These are phyloP conservation scores for Xylaria telfairii DNA, from an alignment of 495 filamentous ascomycete genomes.

Conservation along the genomic window DNA sequence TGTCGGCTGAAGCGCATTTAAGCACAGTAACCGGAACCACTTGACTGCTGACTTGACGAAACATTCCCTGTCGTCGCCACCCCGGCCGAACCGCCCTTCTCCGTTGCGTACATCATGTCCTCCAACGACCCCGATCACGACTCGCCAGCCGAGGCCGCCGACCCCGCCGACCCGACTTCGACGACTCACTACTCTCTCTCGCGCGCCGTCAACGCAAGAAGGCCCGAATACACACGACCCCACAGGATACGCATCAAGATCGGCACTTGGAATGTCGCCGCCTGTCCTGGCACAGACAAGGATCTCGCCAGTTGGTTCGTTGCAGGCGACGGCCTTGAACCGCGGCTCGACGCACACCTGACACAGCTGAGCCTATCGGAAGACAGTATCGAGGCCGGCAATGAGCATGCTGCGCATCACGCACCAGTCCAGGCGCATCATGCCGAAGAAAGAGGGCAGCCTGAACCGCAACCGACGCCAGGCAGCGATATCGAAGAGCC, in stretches of 20 bases:
- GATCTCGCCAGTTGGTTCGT: constrained; percentile 89
- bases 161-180: constrained; percentile 43
- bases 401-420: constrained; percentile 24
- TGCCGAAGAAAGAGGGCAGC: not conserved
- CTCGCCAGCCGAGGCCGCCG: constrained; percentile 44
- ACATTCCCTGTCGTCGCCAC: not conserved
- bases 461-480: not conserved
- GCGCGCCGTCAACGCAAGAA: constrained; percentile 68
- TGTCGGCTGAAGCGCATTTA: constrained; percentile 8
- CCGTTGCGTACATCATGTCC: not conserved
- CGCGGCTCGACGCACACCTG: constrained; percentile 59
- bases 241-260: constrained; percentile 80
- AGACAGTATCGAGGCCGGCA: constrained; percentile 33
- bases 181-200: constrained; percentile 54
- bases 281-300: constrained; percentile 78
- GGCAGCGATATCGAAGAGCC: constrained; percentile 16
- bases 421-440: not conserved
- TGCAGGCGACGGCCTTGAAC: constrained; percentile 64
- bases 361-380: constrained; percentile 55
- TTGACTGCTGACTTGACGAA: not conserved
- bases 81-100: not conserved
- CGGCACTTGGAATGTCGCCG: constrained; percentile 94
- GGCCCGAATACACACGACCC: constrained; percentile 75
- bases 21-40: not conserved
- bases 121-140: constrained; percentile 15